These are phyloP conservation scores for Phlebiopsis flavidoalba DNA, from an alignment of 768 basidiomycete species.

Conservation along the genomic window DNA sequence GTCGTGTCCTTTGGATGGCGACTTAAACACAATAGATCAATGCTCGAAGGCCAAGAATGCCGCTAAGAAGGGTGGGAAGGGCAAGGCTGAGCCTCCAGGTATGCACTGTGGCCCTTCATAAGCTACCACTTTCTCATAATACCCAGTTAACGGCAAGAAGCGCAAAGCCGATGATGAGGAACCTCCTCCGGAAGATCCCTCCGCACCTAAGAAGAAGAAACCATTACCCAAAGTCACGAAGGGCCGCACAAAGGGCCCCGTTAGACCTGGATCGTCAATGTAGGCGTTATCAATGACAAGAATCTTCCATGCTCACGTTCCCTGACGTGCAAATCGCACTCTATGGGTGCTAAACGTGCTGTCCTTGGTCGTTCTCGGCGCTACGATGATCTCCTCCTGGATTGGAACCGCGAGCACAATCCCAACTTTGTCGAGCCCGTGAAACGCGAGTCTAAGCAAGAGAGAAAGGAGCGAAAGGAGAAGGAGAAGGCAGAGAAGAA, in stretches of 20 bases:
- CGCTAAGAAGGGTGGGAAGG: constrained; percentile 51
- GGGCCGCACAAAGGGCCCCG: constrained; percentile 77
- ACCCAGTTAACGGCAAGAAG: constrained; percentile 56
- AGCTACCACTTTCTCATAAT: background rate
- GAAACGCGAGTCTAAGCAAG: constrained; percentile 80
- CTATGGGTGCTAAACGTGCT: constrained; percentile 93
- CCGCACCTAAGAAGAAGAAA: constrained; percentile 74
- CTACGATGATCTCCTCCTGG: constrained; percentile 85
- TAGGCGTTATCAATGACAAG: constrained; percentile 97
- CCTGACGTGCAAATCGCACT: constrained; percentile 96
- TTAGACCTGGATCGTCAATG: constrained; percentile 91
- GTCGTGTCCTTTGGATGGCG: background rate
- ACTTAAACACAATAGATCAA: constrained; percentile 35
- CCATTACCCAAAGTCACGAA: constrained; percentile 68
- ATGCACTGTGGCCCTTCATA: constrained; percentile 23
- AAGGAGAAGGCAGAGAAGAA: constrained; percentile 82
- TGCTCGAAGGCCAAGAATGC: constrained; percentile 57
- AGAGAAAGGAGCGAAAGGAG: constrained; percentile 82
- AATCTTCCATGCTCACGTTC: constrained; percentile 88
- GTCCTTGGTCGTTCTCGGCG: constrained; percentile 79
- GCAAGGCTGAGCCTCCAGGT: constrained; percentile 44
- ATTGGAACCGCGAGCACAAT: constrained; percentile 87
- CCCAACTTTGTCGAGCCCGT: constrained; percentile 87
- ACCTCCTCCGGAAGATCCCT: constrained; percentile 56
- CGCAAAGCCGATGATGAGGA: constrained; percentile 77